Evolutionary conservation across 768 basidiomycete species (phyloP), one percentile per base, ranked within the genome.

Genomic region (Antrodiella citrinella): DNA sequence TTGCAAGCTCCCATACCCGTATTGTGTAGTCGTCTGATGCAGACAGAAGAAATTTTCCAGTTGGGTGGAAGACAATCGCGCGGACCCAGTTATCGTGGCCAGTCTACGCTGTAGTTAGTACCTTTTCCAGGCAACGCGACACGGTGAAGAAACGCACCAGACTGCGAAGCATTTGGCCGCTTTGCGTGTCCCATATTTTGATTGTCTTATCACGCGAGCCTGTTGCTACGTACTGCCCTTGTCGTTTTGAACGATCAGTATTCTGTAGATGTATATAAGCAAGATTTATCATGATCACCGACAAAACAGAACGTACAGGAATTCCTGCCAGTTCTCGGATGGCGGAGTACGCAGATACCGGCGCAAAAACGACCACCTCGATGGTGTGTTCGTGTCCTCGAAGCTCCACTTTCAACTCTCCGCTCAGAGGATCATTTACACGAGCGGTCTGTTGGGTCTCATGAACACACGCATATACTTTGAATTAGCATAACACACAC

Each of bases 61-160:
- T 80, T 0, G 92, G 92, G 66, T 94, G 92, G 71, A 94, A 94
- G 15, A 86, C 81, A 41, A 95, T 73, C 0, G 83, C 86, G 50
- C 90, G 81, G 46, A 95, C 75, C 92, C 92, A 95, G 58, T 91
- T 91, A 65, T 93, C 90, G 61, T 95, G 86, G 11, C 86, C 86
- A 30, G 77, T 72, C 80, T 85, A 59, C 13, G 30, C n/a, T n/a
- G n/a, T n/a, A n/a, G n/a, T n/a, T n/a, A n/a, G n/a, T 20, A 4
- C n/a, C 9, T 4, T 11, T 45, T 10, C 35, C 22, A n/a, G n/a
- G n/a, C n/a, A n/a, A n/a, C n/a, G n/a, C 20, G 42, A n/a, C 19
- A 26, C 7, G 25, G 41, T 43, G 41, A 30, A 35, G 7, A 25
- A 48, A 65, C 77, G 51, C 55, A 86, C 87, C 50, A 94, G 75